phyloP scores from a whole-genome alignment of 139 green algal genomes.

The Chlorella sp. region DNA sequence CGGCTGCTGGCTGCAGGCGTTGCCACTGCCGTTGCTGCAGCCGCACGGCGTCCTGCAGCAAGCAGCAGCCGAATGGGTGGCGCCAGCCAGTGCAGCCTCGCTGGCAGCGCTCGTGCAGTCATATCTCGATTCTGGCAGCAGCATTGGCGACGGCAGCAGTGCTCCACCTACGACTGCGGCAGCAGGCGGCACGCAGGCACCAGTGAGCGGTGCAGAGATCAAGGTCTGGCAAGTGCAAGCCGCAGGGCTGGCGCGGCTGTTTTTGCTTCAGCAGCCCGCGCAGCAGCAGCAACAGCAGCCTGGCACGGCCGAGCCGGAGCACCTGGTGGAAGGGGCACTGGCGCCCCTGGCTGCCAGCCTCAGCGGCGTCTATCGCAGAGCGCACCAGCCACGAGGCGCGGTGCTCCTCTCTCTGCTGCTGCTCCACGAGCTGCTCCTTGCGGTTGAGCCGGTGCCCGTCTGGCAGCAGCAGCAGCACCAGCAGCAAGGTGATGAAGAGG shows the following conservation, averaged over 20 bases:
- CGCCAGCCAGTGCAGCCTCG: background rate
- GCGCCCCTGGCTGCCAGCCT: background rate
- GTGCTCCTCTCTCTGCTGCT: slow-evolving; percentile 34
- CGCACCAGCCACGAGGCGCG: slow-evolving; percentile 13
- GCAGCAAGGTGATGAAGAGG: no score
- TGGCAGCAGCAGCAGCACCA: background rate
- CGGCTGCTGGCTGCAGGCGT: slow-evolving; percentile 6
- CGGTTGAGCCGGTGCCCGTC: background rate
- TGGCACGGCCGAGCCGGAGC: no score
- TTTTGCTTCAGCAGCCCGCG: no score
- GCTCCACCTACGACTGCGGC: background rate
- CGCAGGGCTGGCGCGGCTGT: background rate
- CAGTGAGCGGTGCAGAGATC: background rate
- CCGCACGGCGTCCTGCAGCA: background rate
- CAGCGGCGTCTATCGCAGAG: slow-evolving; percentile 7
- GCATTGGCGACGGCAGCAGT: background rate
- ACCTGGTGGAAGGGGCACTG: no score
- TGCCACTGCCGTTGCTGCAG: slow-evolving; percentile 17
- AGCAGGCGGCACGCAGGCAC: background rate
- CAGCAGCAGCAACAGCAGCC: no score
- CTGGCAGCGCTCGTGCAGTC: background rate
- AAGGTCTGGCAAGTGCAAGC: slow-evolving; percentile 5
- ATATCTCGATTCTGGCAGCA: slow-evolving; percentile 1
- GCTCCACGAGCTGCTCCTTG: slow-evolving; percentile 34
- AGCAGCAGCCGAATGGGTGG: background rate